phyloP scores from a whole-genome alignment of 805 yeast genomes.

The Kodamaea kakaduensis region DNA sequence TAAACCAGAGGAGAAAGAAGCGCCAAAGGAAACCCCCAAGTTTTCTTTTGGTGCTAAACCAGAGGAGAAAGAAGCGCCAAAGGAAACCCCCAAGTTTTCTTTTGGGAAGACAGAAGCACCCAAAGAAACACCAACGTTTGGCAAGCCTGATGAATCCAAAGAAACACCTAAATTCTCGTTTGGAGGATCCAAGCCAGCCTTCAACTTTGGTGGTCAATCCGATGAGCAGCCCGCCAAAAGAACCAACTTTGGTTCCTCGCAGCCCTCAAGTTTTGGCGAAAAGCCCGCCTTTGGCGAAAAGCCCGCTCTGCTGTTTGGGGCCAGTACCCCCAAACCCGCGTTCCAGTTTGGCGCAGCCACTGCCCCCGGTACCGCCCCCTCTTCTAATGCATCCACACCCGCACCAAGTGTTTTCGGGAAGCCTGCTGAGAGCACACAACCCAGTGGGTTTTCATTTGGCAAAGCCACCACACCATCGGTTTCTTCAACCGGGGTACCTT shows the following conservation, averaged over 20 bases:
- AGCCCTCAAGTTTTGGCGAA: no score
- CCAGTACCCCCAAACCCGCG: conserved; percentile 8
- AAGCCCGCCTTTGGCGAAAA: conserved; percentile 3
- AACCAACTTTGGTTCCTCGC: no score
- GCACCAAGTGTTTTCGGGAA: not conserved
- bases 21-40: no score
- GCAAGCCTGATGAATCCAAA: conserved; percentile 6
- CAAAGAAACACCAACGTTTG: conserved; percentile 8
- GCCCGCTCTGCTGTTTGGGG: conserved; percentile 1
- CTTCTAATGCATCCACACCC: conserved; percentile 4
- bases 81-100: conserved; percentile 14
- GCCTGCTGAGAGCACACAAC: not conserved
- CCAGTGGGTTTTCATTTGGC: conserved; percentile 4
- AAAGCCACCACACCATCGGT: conserved; percentile 1
- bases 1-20: no score
- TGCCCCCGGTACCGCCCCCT: not conserved
- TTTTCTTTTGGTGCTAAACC: no score
- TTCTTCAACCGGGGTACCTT: not conserved
- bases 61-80: conserved; percentile 2
- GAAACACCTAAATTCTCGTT: conserved; percentile 1
- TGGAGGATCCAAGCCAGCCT: no score
- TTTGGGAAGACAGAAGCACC: conserved; percentile 13
- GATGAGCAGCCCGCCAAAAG: no score
- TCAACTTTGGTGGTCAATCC: no score
- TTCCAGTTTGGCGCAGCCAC: conserved; percentile 7